phyloP scores from a whole-genome alignment of 495 filamentous ascomycete species.

The Neurospora sp. region DNA sequence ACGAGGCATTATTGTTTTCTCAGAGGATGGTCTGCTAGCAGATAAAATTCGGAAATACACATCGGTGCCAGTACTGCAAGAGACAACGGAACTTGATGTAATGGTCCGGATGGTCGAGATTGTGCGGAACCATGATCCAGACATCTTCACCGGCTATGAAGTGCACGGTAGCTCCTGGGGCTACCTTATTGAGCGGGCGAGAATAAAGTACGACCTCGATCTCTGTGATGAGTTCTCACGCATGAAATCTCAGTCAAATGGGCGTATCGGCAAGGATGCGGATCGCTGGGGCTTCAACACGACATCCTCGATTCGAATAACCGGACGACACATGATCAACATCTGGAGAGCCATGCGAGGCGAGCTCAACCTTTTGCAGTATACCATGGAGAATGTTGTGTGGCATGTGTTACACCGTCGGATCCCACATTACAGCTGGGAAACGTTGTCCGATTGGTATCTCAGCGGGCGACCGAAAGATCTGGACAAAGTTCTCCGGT shows the following conservation, averaged over 20 bases:
- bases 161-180: slow-evolving; percentile 92
- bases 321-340: slow-evolving; percentile 91
- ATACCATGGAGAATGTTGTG: slow-evolving; percentile 93
- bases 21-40: slow-evolving; percentile 44
- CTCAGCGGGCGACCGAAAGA: slow-evolving; percentile 53
- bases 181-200: slow-evolving; percentile 84
- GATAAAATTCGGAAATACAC: slow-evolving; percentile 36
- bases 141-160: slow-evolving; percentile 92
- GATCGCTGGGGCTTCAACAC: slow-evolving; percentile 91
- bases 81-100: slow-evolving; percentile 71
- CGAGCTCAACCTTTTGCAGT: slow-evolving; percentile 82
- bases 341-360: slow-evolving; percentile 94
- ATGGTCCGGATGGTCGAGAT: slow-evolving; percentile 76
- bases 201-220: slow-evolving; percentile 77
- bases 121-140: slow-evolving; percentile 75
- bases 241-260: slow-evolving; percentile 70
- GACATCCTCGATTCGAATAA: slow-evolving; percentile 76
- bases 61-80: slow-evolving; percentile 55
- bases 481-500: slow-evolving; percentile 64
- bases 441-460: slow-evolving; percentile 75
- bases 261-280: slow-evolving; percentile 72
- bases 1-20: slow-evolving; percentile 56
- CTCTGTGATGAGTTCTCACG: slow-evolving; percentile 84
- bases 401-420: slow-evolving; percentile 88
- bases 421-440: slow-evolving; percentile 78